These are phyloP conservation scores for Elaeis oleifera DNA, from an alignment of 202 grass and related monocot species.

Conservation along the genomic window DNA sequence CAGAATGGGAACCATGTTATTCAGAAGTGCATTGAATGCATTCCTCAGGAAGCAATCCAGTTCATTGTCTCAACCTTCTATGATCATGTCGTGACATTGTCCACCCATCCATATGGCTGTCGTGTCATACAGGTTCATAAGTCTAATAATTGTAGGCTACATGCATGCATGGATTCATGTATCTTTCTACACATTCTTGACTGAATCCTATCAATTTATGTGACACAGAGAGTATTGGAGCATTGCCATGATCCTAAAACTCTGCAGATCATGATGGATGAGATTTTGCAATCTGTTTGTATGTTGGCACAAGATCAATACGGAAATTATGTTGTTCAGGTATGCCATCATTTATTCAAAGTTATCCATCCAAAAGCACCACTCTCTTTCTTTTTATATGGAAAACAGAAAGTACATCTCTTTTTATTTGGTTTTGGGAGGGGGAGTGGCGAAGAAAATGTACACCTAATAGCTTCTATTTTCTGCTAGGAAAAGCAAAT, in stretches of 20 bases:
- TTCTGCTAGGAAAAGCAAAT: too few species aligned
- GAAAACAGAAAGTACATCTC: too few species aligned
- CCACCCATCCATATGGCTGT: slow-evolving; percentile 94
- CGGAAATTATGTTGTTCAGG: slow-evolving; percentile 99
- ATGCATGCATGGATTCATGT: neutral
- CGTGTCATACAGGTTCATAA: slow-evolving; percentile 79
- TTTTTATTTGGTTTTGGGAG: too few species aligned
- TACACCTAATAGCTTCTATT: too few species aligned
- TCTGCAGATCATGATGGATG: slow-evolving; percentile 88
- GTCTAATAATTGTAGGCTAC: slow-evolving; percentile 6
- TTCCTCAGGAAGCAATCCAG: slow-evolving; percentile 81
- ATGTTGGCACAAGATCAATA: slow-evolving; percentile 90
- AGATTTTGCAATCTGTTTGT: slow-evolving; percentile 79
- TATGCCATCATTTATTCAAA: slow-evolving; percentile 11
- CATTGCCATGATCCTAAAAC: slow-evolving; percentile 84
- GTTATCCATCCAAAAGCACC: too few species aligned
- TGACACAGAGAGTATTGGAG: slow-evolving; percentile 79
- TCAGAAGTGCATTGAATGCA: slow-evolving; percentile 97
- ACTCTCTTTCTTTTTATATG: too few species aligned
- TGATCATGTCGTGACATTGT: slow-evolving; percentile 74
- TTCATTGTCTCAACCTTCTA: slow-evolving; percentile 95
- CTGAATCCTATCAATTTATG: slow-evolving; percentile 2
- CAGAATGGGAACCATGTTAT: slow-evolving; percentile 99
- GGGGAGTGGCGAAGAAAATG: too few species aligned
- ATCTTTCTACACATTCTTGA: neutral